Conservation (phyloP, 2,329 filamentous ascomycete species). For the Arthrobotrys conoides region DNA sequence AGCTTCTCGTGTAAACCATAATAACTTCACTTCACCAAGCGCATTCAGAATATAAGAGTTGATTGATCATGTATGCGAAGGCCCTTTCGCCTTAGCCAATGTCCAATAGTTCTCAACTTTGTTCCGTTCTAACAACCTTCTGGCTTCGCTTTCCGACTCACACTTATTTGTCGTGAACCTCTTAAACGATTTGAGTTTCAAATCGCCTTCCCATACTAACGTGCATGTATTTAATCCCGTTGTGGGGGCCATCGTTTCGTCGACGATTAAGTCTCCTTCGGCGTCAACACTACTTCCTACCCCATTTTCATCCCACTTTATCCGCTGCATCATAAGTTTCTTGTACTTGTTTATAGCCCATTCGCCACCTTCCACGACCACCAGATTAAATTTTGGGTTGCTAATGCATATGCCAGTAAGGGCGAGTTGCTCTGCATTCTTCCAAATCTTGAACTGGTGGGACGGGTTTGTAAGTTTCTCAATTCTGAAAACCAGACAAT, state of each 20-base stretch:
- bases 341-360: conserved; percentile 87
- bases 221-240: conserved; percentile 89
- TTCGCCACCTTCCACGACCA: conserved; percentile 91
- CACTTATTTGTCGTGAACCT: conserved; percentile 93
- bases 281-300: conserved; percentile 71
- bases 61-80: conserved; percentile 6
- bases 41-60: not conserved
- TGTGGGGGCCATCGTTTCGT: conserved; percentile 67
- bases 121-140: conserved; percentile 80
- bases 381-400: conserved; percentile 87
- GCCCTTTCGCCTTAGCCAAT: conserved; percentile 77
- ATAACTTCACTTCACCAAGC: not conserved
- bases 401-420: conserved; percentile 93
- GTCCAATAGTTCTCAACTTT: conserved; percentile 98
- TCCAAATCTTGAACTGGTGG: conserved; percentile 91
- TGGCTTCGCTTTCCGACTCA: conserved; percentile 90
- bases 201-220: conserved; percentile 91
- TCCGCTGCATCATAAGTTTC: conserved; percentile 92
- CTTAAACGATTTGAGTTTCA: conserved; percentile 83
- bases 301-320: conserved; percentile 91
- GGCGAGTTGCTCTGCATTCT: conserved; percentile 89
- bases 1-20: not conserved
- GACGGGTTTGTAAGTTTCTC: conserved; percentile 90
- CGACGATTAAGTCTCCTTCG: conserved; percentile 45
- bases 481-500: conserved; percentile 89